Percentiles rank a stretch among this genome's conserved stretches.
phyloP scores from a whole-genome alignment of 257 asterid genomes.

The Paulownia fortunei region DNA sequence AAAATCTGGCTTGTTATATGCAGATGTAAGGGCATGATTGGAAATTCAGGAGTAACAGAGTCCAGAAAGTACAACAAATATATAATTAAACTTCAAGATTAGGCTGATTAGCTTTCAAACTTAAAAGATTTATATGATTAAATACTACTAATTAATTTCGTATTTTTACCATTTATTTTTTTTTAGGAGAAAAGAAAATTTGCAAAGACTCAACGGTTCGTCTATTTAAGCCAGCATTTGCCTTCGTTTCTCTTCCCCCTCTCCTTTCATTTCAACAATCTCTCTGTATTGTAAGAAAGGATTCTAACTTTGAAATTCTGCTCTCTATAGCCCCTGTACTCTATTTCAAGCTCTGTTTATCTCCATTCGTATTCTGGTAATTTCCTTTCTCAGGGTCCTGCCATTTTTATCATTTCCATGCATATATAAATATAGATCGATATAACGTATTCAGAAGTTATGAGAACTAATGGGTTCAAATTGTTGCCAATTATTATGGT shows the following conservation, averaged over 20 bases:
- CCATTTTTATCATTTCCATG: slow-evolving; percentile 26
- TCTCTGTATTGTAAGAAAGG: slow-evolving; percentile 23
- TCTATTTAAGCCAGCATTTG: slow-evolving; percentile 47
- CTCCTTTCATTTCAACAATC: slow-evolving; percentile 44
- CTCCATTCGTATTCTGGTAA: slow-evolving; percentile 48
- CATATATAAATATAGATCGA: neutral
- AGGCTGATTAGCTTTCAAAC: slow-evolving; percentile 13
- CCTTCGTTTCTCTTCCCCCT: slow-evolving; percentile 43
- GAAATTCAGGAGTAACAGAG: neutral
- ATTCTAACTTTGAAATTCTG: slow-evolving; percentile 17
- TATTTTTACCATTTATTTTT: neutral
- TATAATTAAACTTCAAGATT: neutral
- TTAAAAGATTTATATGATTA: neutral
- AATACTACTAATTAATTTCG: neutral
- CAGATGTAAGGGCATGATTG: slow-evolving; percentile 17
- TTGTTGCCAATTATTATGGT: neutral
- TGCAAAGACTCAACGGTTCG: slow-evolving; percentile 26
- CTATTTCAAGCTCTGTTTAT: slow-evolving; percentile 29
- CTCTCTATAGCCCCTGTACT: slow-evolving; percentile 6
- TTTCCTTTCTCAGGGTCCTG: slow-evolving; percentile 16
- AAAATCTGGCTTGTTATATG: neutral
- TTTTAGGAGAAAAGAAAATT: neutral
- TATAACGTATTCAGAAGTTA: slow-evolving; percentile 18
- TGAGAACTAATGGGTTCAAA: slow-evolving; percentile 17
- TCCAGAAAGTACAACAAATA: slow-evolving; percentile 18